Evolutionary conservation across 257 asterid species (phyloP).

Genomic region (Salvia rosmarinus): DNA sequence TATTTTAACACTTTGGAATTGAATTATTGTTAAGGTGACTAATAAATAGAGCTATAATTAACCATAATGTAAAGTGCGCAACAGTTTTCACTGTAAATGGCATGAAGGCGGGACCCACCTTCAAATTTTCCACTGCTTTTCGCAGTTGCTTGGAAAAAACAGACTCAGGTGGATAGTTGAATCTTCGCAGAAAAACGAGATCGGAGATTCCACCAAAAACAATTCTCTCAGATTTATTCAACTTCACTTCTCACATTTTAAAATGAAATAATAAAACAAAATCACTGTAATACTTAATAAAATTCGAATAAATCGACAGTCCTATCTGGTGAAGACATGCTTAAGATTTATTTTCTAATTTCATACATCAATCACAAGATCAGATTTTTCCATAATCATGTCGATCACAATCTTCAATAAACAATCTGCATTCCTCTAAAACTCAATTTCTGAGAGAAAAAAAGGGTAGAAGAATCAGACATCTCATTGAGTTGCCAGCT

Average conservation of each 20-base stretch:
- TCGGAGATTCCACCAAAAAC: neutral
- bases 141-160: neutral
- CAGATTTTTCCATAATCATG: slow-evolving; percentile 10
- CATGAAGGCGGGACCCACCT: neutral
- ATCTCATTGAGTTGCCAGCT: slow-evolving; percentile 44
- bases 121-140: neutral
- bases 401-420: slow-evolving; percentile 13
- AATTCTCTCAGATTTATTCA: neutral
- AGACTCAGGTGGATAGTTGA: neutral
- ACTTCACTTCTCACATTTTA: neutral
- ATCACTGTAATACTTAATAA: neutral
- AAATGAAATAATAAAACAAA: too few relatives aligned
- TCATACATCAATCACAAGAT: slow-evolving; percentile 16
- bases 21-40: neutral
- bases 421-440: neutral
- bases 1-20: too few relatives aligned
- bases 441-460: neutral
- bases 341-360: neutral
- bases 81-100: neutral
- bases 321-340: too few relatives aligned
- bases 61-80: neutral
- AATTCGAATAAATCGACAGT: neutral
- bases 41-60: neutral
- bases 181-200: neutral
- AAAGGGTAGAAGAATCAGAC: slow-evolving; percentile 19